Conservation (phyloP, 192 early-diverging fungal species). For the Coemansia sp. region DNA sequence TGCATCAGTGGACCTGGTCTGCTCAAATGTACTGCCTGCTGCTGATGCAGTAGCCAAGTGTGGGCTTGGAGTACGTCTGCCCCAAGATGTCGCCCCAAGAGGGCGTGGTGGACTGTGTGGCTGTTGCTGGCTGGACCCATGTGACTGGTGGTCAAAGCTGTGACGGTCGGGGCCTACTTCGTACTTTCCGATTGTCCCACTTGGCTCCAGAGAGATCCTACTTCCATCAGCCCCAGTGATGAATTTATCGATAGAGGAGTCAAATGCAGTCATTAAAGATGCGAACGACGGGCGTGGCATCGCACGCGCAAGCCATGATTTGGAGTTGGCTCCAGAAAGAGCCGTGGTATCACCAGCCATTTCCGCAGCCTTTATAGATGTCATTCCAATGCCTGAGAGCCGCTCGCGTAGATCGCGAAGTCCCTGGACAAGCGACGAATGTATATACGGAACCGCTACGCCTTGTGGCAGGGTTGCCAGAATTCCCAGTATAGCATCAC, state of each 20-base stretch:
- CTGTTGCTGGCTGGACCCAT: slow-evolving; percentile 2
- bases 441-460: slow-evolving; percentile 72
- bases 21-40: slow-evolving; percentile 7
- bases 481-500: slow-evolving; percentile 70
- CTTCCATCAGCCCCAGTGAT: slow-evolving; percentile 61
- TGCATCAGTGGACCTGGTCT: slow-evolving; percentile 2
- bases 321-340: slow-evolving; percentile 42
- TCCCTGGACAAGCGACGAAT: slow-evolving; percentile 65
- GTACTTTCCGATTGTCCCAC: slow-evolving; percentile 24
- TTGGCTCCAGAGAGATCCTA: slow-evolving; percentile 26
- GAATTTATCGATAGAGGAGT: slow-evolving; percentile 62
- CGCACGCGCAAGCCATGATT: slow-evolving; percentile 58
- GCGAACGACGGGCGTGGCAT: slow-evolving; percentile 53
- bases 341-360: slow-evolving; percentile 29
- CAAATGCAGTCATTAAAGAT: slow-evolving; percentile 58
- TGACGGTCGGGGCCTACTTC: slow-evolving; percentile 38
- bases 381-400: slow-evolving; percentile 54
- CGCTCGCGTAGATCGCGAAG: slow-evolving; percentile 74
- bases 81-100: slow-evolving; percentile 15
- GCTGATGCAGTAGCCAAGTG: neutral
- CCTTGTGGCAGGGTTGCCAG: slow-evolving; percentile 71
- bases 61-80: slow-evolving; percentile 21
- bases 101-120: slow-evolving; percentile 13
- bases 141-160: slow-evolving; percentile 1
- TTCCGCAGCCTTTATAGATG: slow-evolving; percentile 38